phyloP scores from a whole-genome alignment of 805 yeast species.

The Ogataea neopini region DNA sequence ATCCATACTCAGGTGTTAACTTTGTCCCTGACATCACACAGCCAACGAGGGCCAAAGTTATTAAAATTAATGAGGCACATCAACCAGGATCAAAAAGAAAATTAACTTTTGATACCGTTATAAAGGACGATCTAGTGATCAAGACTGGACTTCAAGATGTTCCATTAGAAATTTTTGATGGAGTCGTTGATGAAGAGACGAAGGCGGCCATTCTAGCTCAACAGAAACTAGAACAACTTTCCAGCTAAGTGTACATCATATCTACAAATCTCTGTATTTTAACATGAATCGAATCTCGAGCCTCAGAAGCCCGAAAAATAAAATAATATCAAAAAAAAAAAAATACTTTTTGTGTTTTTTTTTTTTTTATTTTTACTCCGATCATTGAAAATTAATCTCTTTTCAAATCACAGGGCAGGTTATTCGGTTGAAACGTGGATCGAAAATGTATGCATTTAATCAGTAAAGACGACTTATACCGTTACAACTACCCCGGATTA shows the following conservation, averaged over 20 bases:
- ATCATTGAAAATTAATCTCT: background rate
- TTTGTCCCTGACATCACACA: conserved; percentile 78
- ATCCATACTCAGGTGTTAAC: conserved; percentile 79
- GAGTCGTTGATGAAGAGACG: conserved; percentile 55
- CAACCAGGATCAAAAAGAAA: conserved; percentile 28
- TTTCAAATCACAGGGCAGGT: background rate
- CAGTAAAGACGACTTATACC: background rate
- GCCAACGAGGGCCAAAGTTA: conserved; percentile 48
- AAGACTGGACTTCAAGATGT: conserved; percentile 68
- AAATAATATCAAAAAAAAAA: background rate
- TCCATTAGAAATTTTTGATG: conserved; percentile 58
- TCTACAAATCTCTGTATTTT: background rate
- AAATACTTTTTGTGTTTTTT: background rate
- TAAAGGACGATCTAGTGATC: conserved; percentile 38
- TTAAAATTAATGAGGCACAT: conserved; percentile 32
- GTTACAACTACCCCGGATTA: background rate
- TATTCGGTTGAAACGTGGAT: no score
- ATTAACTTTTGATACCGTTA: conserved; percentile 49
- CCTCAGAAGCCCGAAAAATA: conserved; percentile 1
- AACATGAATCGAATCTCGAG: background rate
- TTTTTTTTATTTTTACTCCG: background rate
- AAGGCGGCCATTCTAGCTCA: conserved; percentile 63
- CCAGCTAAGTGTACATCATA: background rate
- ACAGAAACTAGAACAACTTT: conserved; percentile 46
- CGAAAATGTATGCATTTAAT: background rate